Evolutionary conservation across 2,329 filamentous ascomycete genomes (phyloP).

Genomic region (Hypoxylon sp.): DNA sequence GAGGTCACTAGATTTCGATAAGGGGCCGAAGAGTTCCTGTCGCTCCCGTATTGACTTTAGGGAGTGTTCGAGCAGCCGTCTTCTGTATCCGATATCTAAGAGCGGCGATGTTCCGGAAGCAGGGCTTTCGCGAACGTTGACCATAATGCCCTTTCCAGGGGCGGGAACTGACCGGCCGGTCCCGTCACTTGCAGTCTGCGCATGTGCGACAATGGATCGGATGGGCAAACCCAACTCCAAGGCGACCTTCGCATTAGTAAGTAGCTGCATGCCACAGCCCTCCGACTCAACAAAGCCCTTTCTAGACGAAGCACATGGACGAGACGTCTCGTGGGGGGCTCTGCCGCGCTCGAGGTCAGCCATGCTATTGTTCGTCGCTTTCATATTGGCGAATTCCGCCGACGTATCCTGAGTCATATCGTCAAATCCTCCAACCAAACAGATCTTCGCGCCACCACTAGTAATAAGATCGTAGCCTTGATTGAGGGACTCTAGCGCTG

Average conservation of each 20-base stretch:
- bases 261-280: constrained; percentile 57
- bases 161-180: constrained; percentile 58
- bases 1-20: constrained; percentile 10
- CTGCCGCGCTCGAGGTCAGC: constrained; percentile 52
- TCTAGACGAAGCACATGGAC: constrained; percentile 54
- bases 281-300: constrained; percentile 58
- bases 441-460: constrained; percentile 52
- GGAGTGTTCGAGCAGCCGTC: constrained; percentile 47
- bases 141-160: constrained; percentile 57
- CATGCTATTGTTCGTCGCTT: constrained; percentile 55
- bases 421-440: constrained; percentile 57
- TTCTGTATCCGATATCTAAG: constrained; percentile 51
- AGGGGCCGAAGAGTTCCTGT: constrained; percentile 31
- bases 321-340: constrained; percentile 55
- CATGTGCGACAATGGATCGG: constrained; percentile 54
- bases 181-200: constrained; percentile 55
- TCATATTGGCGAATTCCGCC: constrained; percentile 56
- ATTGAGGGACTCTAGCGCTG: constrained; percentile 57
- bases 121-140: constrained; percentile 48
- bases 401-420: constrained; percentile 54
- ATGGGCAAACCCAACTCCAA: constrained; percentile 57
- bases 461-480: constrained; percentile 55
- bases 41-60: constrained; percentile 45
- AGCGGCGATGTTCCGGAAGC: constrained; percentile 46
- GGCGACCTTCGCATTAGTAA: constrained; percentile 55